Conservation (phyloP, 1,139 yeast genomes). For the Candida buenavistaensis region DNA sequence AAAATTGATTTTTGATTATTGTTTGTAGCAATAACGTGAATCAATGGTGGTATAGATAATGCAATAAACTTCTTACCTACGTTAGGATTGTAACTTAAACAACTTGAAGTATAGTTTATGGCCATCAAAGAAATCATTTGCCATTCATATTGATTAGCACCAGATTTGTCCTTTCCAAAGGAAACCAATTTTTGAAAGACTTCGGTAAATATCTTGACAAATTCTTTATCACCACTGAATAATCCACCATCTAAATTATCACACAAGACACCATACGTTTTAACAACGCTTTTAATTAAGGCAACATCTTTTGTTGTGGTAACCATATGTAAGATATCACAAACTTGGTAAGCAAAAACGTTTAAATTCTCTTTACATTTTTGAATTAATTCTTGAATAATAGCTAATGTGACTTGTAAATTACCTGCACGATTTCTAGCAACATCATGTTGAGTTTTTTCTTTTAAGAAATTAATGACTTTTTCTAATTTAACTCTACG, state of each 20-base stretch:
- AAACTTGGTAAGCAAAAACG: constrained; percentile 68
- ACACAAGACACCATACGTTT: constrained; percentile 63
- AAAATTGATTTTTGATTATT: constrained; percentile 20
- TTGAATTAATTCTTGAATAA: constrained; percentile 66
- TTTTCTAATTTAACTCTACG: constrained; percentile 85
- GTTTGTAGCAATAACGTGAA: constrained; percentile 27
- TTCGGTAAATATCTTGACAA: constrained; percentile 50
- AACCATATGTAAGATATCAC: constrained; percentile 48
- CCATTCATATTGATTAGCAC: constrained; percentile 44
- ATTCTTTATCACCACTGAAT: constrained; percentile 68
- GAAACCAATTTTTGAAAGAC: constrained; percentile 41
- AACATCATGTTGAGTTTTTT: constrained; percentile 64
- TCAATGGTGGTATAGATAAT: constrained; percentile 42
- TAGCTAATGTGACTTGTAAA: constrained; percentile 75
- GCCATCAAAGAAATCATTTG: constrained; percentile 46
- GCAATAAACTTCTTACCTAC: constrained; percentile 38
- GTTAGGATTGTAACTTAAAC: constrained; percentile 42
- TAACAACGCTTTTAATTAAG: constrained; percentile 51
- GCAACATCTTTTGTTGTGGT: constrained; percentile 54
- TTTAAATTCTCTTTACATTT: constrained; percentile 83
- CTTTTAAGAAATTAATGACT: constrained; percentile 69
- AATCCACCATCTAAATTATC: constrained; percentile 63
- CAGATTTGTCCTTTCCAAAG: constrained; percentile 18
- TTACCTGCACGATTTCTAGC: constrained; percentile 65
- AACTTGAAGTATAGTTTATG: constrained; percentile 41